Conservation (phyloP, 345 rosid genomes). For the Geranium rotundifolium region DNA sequence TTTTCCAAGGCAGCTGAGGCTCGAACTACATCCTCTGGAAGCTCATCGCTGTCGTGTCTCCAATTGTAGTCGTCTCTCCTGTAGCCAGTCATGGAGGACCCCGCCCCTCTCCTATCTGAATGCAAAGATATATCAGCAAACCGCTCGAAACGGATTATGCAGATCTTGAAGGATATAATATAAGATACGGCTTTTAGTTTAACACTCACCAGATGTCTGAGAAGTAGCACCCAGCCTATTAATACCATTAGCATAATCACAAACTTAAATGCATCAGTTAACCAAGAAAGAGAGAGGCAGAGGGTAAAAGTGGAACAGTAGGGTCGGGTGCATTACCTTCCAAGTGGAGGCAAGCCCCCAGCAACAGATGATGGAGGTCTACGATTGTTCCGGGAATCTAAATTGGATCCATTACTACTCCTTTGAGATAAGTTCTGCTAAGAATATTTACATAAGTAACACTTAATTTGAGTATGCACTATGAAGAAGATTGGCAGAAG, state of each 20-base stretch:
- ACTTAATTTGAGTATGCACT: not conserved
- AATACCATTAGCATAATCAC: too few species aligned
- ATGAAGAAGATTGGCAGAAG: not conserved
- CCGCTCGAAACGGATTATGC: slow-evolving; percentile 2
- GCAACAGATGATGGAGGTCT: slow-evolving; percentile 74
- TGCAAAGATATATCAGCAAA: slow-evolving; percentile 8
- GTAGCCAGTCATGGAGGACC: slow-evolving; percentile 57
- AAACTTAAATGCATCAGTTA: slow-evolving; percentile 10
- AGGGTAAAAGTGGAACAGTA: not conserved
- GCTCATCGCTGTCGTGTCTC: slow-evolving; percentile 65
- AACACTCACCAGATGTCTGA: slow-evolving; percentile 60
- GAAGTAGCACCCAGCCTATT: slow-evolving; percentile 45
- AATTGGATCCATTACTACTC: slow-evolving; percentile 36
- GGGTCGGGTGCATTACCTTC: slow-evolving; percentile 43
- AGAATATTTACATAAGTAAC: slow-evolving; percentile 7
- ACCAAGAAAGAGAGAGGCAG: not conserved
- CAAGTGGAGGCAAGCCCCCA: slow-evolving; percentile 80
- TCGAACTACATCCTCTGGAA: slow-evolving; percentile 62
- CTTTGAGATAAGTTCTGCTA: slow-evolving; percentile 56
- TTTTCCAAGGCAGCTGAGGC: slow-evolving; percentile 77
- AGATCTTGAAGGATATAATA: not conserved
- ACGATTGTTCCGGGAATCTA: slow-evolving; percentile 51
- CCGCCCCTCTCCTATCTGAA: slow-evolving; percentile 67
- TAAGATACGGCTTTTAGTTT: too few species aligned
- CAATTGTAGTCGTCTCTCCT: slow-evolving; percentile 68